Evolutionary conservation across 257 asterid species (phyloP).

Genomic region (Cinchona pubescens): DNA sequence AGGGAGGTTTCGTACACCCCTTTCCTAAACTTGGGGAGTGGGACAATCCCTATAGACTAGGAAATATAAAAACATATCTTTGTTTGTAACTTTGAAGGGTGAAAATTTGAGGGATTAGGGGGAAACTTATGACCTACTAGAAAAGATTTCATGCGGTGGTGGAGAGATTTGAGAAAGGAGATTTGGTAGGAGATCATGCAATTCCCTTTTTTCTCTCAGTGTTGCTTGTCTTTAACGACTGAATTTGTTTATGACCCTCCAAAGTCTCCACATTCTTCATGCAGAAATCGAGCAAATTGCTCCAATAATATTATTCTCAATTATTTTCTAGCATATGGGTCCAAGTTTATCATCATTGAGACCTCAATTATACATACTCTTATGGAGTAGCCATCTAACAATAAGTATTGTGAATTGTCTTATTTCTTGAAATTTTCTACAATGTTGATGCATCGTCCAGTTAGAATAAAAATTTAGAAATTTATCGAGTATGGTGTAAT

Average conservation of each 20-base stretch:
- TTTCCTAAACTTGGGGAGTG: neutral
- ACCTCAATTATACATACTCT: neutral
- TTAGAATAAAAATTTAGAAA: neutral
- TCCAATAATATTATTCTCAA: neutral
- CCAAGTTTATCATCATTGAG: neutral
- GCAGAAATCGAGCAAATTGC: slow-evolving; percentile 7
- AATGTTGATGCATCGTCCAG: neutral
- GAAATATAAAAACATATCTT: too few species aligned
- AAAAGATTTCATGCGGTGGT: slow-evolving; percentile 12
- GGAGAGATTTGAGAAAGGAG: neutral
- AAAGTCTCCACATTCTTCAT: slow-evolving; percentile 9
- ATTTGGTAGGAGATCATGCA: slow-evolving; percentile 21
- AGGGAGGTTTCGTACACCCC: too few species aligned
- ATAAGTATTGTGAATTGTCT: neutral
- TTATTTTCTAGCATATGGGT: neutral
- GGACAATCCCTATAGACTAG: too few species aligned
- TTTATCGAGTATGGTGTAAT: neutral
- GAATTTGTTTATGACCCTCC: slow-evolving; percentile 13
- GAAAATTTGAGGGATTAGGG: slow-evolving; percentile 5
- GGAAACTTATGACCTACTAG: neutral
- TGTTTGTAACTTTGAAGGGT: slow-evolving; percentile 5
- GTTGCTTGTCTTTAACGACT: slow-evolving; percentile 18
- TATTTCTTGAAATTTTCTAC: neutral
- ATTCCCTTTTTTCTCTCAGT: slow-evolving; percentile 20
- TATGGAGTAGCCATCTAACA: neutral